Evolutionary conservation across 352 stramenopile species (phyloP).

Genomic region (Globisporangium middletonii): DNA sequence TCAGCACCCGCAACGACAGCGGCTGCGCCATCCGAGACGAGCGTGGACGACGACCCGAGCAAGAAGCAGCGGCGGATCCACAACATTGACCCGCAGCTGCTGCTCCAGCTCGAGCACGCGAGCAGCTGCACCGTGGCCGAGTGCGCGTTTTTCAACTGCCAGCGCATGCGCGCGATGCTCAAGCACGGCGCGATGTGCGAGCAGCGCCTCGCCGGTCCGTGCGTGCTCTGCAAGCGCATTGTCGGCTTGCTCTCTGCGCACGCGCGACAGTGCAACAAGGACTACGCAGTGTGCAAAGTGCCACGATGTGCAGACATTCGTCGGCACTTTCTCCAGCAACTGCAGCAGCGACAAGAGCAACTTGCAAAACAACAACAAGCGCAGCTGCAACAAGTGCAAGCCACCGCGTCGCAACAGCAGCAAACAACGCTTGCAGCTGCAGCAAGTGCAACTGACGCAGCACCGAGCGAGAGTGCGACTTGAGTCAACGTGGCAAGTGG

Average conservation of each 20-base stretch:
- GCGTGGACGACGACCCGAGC: constrained; percentile 65
- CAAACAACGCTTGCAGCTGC: too few relatives aligned
- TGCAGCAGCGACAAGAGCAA: constrained; percentile 56
- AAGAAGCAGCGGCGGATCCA: constrained; percentile 89
- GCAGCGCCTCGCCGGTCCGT: constrained; percentile 72
- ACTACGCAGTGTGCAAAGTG: constrained; percentile 72
- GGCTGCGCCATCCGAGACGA: constrained; percentile 1
- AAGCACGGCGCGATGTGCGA: constrained; percentile 86
- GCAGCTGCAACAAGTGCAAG: background rate
- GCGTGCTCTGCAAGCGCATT: constrained; percentile 84
- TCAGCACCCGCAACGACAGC: background rate
- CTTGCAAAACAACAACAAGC: background rate
- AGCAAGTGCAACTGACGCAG: too few relatives aligned
- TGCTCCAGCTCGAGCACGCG: constrained; percentile 82
- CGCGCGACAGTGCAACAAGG: constrained; percentile 75
- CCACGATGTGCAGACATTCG: constrained; percentile 83
- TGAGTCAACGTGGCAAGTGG: too few relatives aligned
- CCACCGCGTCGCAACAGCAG: background rate
- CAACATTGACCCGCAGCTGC: constrained; percentile 83
- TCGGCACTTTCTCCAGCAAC: constrained; percentile 72
- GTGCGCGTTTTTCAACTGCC: constrained; percentile 83
- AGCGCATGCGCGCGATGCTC: constrained; percentile 85
- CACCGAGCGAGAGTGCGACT: too few relatives aligned
- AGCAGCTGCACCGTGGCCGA: constrained; percentile 63
- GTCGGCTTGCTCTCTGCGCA: constrained; percentile 78